Evolutionary conservation across 106 monocot species (phyloP), one percentile per base, ranked within the genome.

Genomic region (Dendrobium chrysotoxum): DNA sequence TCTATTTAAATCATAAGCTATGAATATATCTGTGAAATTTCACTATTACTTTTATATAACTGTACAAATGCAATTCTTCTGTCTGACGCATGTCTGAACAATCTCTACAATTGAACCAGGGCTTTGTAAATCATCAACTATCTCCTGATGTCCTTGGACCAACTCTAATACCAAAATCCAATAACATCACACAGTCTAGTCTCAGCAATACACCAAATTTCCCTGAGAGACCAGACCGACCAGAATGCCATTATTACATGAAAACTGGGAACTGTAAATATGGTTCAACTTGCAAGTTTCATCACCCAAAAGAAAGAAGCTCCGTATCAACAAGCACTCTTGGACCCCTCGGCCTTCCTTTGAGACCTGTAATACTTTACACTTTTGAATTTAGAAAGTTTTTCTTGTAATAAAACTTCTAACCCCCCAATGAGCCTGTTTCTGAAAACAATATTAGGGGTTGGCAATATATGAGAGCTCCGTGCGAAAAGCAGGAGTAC

Each of bases 191-290:
- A 21, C 86, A 79, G 12, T 84, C 58, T n/a, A 65, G 78, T 67
- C 80, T 78, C 13, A 82, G 78, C 7, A 39, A 47, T 81, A 75
- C 91, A 7, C 88, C 88, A 20, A 57, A 86, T 89, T 70, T 46
- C 46, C 46, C 46, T 12, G 46, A 46, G 46, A 46, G 46, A 46
- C 90, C 90, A 16, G 90, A 92, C 46, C 89, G 90, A 77, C 94
- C 92, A 4, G 92, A 92, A 73, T 95, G 94, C 74, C 94, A 92
- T 72, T 90, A 90, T 73, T 95, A 82, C 79, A 82, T 95, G 81
- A 95, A 90, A 80, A 95, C 84, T 72, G 92, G 94, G 53, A 87
- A 79, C 73, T 95, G 94, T 78, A 92, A 92, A 38, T 95, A 85
- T 81, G 94, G 94, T 28, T 28, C 88, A 57, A 83, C 86, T 41